Evolutionary conservation across 106 monocot species (phyloP).

Genomic region (Ottelia alismoides): DNA sequence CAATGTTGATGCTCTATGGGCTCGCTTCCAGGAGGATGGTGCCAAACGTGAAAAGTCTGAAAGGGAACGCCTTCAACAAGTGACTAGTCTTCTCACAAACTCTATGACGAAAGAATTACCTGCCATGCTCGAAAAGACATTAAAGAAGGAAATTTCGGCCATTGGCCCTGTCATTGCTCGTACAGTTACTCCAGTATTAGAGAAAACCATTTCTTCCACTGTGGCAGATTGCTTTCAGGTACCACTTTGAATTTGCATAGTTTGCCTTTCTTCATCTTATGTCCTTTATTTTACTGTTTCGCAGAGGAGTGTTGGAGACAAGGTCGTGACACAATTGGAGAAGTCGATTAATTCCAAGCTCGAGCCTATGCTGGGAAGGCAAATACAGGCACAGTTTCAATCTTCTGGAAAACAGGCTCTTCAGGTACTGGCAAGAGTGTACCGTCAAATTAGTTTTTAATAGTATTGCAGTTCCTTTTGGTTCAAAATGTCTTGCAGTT

Average conservation of each 20-base stretch:
- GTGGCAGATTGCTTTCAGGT: constrained; percentile 90
- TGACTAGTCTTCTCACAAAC: constrained; percentile 47
- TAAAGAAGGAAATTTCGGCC: constrained; percentile 73
- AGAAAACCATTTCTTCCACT: constrained; percentile 67
- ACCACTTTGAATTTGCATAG: no score
- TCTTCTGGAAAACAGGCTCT: constrained; percentile 79
- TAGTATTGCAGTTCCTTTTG: no score
- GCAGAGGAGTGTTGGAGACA: constrained; percentile 86
- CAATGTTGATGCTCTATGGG: constrained; percentile 72
- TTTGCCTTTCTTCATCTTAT: no score
- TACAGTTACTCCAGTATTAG: constrained; percentile 51
- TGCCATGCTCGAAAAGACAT: constrained; percentile 44
- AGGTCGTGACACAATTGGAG: constrained; percentile 70
- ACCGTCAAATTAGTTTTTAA: no score
- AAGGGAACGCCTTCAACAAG: constrained; percentile 57
- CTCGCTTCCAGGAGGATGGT: constrained; percentile 65
- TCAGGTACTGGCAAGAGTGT: no score
- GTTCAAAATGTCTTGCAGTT: no score
- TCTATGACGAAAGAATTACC: constrained; percentile 72
- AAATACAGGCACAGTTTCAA: constrained; percentile 90
- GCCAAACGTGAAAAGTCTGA: constrained; percentile 73
- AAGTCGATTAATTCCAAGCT: constrained; percentile 79
- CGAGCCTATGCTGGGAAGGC: constrained; percentile 66
- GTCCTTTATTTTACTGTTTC: no score
- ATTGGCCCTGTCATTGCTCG: constrained; percentile 50